A percentile compares a stretch with the other conserved stretches of the same genome.
These are phyloP conservation scores for Fusarium verrucosum DNA, from an alignment of 2,329 filamentous ascomycete species.

Conservation along the genomic window DNA sequence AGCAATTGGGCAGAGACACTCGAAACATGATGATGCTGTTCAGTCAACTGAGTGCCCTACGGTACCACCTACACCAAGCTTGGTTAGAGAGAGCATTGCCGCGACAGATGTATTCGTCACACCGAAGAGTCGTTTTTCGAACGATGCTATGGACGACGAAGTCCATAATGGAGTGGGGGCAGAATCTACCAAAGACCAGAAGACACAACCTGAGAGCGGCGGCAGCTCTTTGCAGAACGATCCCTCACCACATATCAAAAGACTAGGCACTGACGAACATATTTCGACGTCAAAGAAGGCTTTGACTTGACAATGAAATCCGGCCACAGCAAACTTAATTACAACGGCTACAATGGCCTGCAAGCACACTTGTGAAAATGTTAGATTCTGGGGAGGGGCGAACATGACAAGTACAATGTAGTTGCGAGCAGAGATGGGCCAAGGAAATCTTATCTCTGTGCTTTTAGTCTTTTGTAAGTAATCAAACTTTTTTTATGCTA, in stretches of 20 bases:
- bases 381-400: not conserved
- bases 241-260: not conserved
- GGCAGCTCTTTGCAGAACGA: not conserved
- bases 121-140: conserved; percentile 34
- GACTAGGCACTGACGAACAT: not conserved
- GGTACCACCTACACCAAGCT: conserved; percentile 27
- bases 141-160: not conserved
- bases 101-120: conserved; percentile 37
- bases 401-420: not conserved
- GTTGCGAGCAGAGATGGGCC: not conserved
- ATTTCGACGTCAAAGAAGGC: not conserved
- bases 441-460: conserved; percentile 1
- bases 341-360: not conserved
- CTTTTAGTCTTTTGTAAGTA: conserved; percentile 2
- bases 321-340: not conserved
- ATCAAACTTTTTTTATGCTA: conserved; percentile 3
- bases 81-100: conserved; percentile 23
- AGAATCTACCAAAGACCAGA: not conserved
- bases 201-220: not conserved
- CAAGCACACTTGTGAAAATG: not conserved
- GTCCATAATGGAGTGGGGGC: not conserved
- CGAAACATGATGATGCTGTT: not conserved
- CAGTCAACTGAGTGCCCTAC: not conserved
- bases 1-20: conserved; percentile 6
- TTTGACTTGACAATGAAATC: not conserved